Conservation (phyloP, 306 rosid genomes). For the Mimosa pudica region DNA sequence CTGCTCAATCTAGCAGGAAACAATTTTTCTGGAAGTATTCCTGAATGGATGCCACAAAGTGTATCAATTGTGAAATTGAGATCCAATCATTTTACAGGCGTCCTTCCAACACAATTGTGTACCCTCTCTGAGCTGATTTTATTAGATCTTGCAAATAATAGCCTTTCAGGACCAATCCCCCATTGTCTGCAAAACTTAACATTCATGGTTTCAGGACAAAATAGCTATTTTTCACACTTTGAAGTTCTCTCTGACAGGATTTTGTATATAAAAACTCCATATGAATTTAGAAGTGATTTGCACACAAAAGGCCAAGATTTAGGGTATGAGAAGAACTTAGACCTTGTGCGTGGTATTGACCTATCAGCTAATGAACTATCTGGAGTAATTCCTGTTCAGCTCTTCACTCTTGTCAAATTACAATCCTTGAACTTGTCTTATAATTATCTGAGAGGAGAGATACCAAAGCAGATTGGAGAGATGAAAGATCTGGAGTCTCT, state of each 20-base stretch:
- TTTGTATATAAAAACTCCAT: no score
- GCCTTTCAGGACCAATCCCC: not conserved
- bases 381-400: not conserved
- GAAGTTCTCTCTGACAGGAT: no score
- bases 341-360: not conserved
- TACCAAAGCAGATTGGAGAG: not conserved
- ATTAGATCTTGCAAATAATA: not conserved
- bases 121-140: not conserved
- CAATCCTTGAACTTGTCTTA: not conserved
- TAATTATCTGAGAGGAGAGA: not conserved
- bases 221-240: no score
- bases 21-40: not conserved
- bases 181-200: not conserved
- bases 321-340: not conserved
- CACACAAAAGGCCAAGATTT: not conserved
- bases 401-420: not conserved
- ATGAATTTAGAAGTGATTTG: not conserved
- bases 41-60: not conserved
- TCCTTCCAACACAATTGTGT: not conserved
- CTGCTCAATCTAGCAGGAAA: not conserved
- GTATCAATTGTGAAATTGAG: not conserved
- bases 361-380: not conserved
- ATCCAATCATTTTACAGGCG: not conserved
- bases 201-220: no score
- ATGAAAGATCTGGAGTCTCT: not conserved